These are phyloP conservation scores for Aureobasidium namibiae DNA, from an alignment of 2,329 filamentous ascomycete species.

Conservation along the genomic window DNA sequence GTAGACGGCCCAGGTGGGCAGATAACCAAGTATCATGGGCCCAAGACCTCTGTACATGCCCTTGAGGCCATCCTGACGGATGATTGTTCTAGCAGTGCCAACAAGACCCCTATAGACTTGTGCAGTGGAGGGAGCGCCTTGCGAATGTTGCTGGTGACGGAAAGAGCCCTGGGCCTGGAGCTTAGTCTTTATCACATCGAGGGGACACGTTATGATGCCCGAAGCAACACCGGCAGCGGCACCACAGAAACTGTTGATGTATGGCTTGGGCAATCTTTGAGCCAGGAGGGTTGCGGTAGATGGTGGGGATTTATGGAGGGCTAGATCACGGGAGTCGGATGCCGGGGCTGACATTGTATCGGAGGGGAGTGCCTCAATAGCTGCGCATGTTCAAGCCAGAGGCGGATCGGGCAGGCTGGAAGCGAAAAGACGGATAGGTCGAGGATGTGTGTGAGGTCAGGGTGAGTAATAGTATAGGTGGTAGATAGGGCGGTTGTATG, in stretches of 20 bases:
- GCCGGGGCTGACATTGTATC: constrained; percentile 13
- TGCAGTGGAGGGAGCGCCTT: constrained; percentile 36
- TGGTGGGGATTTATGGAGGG: constrained; percentile 17
- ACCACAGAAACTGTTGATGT: constrained; percentile 75
- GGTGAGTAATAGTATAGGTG: background rate
- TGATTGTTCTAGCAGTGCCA: constrained; percentile 79
- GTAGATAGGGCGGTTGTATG: background rate
- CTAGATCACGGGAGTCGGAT: constrained; percentile 23
- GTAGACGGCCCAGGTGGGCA: constrained; percentile 98
- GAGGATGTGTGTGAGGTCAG: background rate
- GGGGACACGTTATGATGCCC: constrained; percentile 87
- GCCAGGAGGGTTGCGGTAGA: constrained; percentile 16
- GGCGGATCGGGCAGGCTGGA: background rate
- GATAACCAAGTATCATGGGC: constrained; percentile 88
- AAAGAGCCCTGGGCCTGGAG: constrained; percentile 92
- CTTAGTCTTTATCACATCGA: constrained; percentile 99
- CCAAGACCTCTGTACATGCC: constrained; percentile 91
- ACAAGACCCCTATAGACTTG: constrained; percentile 74
- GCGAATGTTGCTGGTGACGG: constrained; percentile 30
- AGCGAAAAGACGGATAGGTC: background rate
- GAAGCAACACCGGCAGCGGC: constrained; percentile 87
- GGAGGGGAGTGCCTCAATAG: background rate
- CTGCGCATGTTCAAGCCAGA: constrained; percentile 9
- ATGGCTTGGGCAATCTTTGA: constrained; percentile 44
- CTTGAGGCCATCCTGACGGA: constrained; percentile 76